Percentiles rank a stretch among this genome's conserved stretches.
These are phyloP conservation scores for Terana coerulea DNA, from an alignment of 768 basidiomycete species.

Conservation along the genomic window DNA sequence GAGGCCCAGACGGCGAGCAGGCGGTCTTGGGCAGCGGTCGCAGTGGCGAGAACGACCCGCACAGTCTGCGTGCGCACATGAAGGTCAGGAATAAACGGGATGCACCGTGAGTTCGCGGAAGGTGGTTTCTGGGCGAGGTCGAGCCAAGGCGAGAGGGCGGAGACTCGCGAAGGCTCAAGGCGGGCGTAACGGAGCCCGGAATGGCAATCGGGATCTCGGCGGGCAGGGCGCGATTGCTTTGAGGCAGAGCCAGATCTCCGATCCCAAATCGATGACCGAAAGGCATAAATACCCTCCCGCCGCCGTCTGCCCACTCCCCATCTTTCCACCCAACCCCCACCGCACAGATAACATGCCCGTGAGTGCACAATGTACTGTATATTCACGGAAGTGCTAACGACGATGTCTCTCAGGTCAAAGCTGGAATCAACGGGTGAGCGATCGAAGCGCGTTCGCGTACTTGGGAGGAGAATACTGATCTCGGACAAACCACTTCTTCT, in stretches of 20 bases:
- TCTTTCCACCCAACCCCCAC: neutral
- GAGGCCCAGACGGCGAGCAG: neutral
- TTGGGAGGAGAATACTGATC: constrained; percentile 2
- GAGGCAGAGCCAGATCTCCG: constrained; percentile 1
- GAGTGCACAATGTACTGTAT: neutral
- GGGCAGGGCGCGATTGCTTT: constrained; percentile 1
- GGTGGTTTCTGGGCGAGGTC: neutral
- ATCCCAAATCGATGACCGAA: constrained; percentile 6
- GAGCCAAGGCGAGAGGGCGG: constrained; percentile 5
- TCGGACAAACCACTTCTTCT: constrained; percentile 10
- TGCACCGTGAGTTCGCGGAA: no score
- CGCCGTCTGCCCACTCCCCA: constrained; percentile 3
- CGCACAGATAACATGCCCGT: constrained; percentile 2
- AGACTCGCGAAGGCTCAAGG: neutral
- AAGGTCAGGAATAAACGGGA: no score
- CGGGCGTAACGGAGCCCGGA: neutral
- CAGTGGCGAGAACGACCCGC: no score
- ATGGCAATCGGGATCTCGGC: constrained; percentile 2
- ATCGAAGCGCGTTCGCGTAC: neutral
- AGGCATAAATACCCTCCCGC: constrained; percentile 4
- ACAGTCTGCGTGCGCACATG: no score
- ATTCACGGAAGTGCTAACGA: constrained; percentile 1
- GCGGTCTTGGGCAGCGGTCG: no score
- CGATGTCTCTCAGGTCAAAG: constrained; percentile 59
- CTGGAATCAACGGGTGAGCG: constrained; percentile 94